phyloP scores from a whole-genome alignment of 2,329 filamentous ascomycete genomes.

The Emergomyces orientalis region DNA sequence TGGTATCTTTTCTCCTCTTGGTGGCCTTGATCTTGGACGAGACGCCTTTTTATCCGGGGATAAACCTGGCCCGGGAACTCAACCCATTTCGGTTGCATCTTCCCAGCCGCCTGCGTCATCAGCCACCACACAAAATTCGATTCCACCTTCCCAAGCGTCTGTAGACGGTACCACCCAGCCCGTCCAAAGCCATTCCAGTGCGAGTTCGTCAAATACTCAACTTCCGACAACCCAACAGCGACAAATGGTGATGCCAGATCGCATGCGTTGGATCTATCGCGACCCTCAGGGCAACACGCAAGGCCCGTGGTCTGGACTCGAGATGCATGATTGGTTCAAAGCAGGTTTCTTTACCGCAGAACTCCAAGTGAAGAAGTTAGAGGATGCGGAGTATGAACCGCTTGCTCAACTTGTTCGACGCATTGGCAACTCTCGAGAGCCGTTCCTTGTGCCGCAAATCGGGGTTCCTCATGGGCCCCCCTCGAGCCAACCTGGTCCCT shows the following conservation, averaged over 20 bases:
- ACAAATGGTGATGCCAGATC: conserved; percentile 97
- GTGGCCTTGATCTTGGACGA: conserved; percentile 11
- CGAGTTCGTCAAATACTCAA: conserved; percentile 53
- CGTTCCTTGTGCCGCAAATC: conserved; percentile 94
- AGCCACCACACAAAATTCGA: conserved; percentile 21
- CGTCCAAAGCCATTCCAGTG: conserved; percentile 26
- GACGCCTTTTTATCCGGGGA: conserved; percentile 25
- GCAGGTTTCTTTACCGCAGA: conserved; percentile 95
- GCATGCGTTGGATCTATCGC: conserved; percentile 97
- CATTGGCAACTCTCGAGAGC: conserved; percentile 94
- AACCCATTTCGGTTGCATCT: conserved; percentile 24
- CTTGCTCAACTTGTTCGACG: conserved; percentile 87
- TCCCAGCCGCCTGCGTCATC: conserved; percentile 32
- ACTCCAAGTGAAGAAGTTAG: conserved; percentile 85
- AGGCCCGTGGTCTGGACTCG: conserved; percentile 87
- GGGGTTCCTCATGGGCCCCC: conserved; percentile 83
- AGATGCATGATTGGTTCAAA: conserved; percentile 99
- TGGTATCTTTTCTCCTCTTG: conserved; percentile 25
- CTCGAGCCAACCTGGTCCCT: conserved; percentile 40
- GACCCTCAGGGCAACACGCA: conserved; percentile 89
- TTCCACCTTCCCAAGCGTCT: conserved; percentile 24
- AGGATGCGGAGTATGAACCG: conserved; percentile 90
- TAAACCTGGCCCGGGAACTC: conserved; percentile 23
- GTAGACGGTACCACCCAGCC: conserved; percentile 24
- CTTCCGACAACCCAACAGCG: conserved; percentile 61